phyloP scores from a whole-genome alignment of 78 protist genomes.

The Monosiga brevicollis region DNA sequence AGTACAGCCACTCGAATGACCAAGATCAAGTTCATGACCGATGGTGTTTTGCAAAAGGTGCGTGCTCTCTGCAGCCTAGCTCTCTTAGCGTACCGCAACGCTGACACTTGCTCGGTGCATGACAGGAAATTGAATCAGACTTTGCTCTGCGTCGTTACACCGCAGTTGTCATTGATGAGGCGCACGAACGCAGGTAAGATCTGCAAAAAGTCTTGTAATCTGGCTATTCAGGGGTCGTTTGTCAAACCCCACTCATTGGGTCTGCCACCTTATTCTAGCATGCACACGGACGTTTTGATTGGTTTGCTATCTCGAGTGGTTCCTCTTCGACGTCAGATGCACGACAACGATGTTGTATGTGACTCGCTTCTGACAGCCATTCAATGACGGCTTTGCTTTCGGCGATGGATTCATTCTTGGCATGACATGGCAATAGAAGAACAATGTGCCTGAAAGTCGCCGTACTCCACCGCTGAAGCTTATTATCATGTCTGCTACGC shows the following conservation, averaged over 20 bases:
- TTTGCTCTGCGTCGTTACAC: slow-evolving; percentile 65
- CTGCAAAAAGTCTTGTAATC: too few species aligned
- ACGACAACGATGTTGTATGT: too few species aligned
- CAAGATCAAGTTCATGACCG: slow-evolving; percentile 89
- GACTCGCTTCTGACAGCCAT: too few species aligned
- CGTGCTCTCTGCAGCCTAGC: neutral
- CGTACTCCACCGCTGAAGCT: slow-evolving; percentile 92
- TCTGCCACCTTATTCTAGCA: too few species aligned
- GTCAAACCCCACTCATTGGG: too few species aligned
- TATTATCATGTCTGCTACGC: slow-evolving; percentile 97
- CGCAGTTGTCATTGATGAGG: slow-evolving; percentile 93
- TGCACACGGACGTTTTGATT: slow-evolving; percentile 85
- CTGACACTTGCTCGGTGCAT: neutral
- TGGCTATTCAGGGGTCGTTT: too few species aligned
- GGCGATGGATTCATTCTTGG: too few species aligned
- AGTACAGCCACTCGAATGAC: slow-evolving; percentile 30
- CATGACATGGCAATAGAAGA: neutral
- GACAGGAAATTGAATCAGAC: slow-evolving; percentile 71
- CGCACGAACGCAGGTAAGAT: slow-evolving; percentile 92
- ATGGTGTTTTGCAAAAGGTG: slow-evolving; percentile 51
- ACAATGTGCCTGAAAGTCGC: too few species aligned
- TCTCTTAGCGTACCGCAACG: neutral
- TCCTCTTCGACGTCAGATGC: slow-evolving; percentile 20
- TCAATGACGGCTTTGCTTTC: too few species aligned
- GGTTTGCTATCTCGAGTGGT: slow-evolving; percentile 94